These are phyloP conservation scores for Pseudogymnoascus verrucosus DNA, from an alignment of 2,329 filamentous ascomycete species.

Conservation along the genomic window DNA sequence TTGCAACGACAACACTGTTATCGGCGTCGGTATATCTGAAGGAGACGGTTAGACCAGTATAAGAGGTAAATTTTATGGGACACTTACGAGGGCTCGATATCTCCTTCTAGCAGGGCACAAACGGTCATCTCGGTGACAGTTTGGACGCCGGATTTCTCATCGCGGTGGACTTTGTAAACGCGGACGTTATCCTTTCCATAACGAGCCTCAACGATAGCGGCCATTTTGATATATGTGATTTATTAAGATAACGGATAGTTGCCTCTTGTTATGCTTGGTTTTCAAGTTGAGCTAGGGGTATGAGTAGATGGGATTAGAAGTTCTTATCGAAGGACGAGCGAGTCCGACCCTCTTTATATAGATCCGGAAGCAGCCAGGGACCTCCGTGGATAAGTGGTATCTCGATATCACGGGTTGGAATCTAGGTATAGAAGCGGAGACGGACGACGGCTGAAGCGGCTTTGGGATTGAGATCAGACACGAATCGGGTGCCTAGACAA, in stretches of 20 bases:
- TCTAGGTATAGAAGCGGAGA: conserved; percentile 3
- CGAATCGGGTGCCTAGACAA: not conserved
- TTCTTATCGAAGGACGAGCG: not conserved
- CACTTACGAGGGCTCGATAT: conserved; percentile 72
- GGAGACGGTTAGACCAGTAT: conserved; percentile 13
- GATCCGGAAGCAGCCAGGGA: conserved; percentile 1
- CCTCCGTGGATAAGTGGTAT: not conserved
- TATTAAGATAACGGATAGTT: not conserved
- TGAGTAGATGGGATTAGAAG: not conserved
- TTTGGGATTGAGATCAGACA: not conserved
- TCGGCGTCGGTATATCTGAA: conserved; percentile 82
- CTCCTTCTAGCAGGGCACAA: conserved; percentile 83
- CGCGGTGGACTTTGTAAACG: conserved; percentile 85
- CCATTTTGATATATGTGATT: conserved; percentile 34
- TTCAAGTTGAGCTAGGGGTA: not conserved
- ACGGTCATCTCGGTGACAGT: conserved; percentile 93
- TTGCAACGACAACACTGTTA: conserved; percentile 92
- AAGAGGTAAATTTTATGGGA: not conserved
- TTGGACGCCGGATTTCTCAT: conserved; percentile 69
- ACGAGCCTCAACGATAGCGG: conserved; percentile 54
- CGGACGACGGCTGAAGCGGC: not conserved
- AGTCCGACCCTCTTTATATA: conserved; percentile 2
- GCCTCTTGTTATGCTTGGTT: not conserved
- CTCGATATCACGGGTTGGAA: conserved; percentile 2
- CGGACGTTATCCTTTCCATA: conserved; percentile 98